A percentile compares a stretch with the other conserved stretches of the same genome.
Evolutionary conservation across 352 stramenopile species (phyloP).

Genomic region (Blastocystis sp.): DNA sequence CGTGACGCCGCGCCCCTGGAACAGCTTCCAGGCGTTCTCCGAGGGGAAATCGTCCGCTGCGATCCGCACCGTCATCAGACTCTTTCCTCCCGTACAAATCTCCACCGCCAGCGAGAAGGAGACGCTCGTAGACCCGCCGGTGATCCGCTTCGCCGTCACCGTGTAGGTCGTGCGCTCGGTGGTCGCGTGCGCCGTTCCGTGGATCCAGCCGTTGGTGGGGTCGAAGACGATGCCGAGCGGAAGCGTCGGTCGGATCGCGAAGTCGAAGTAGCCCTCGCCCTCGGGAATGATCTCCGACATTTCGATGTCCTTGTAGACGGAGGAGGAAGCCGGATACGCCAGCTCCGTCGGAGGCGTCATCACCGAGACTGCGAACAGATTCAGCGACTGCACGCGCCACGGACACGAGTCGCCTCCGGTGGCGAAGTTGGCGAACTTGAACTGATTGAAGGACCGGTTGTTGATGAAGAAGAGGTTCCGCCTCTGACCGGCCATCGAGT

Average conservation of each 20-base stretch:
- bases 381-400: neutral
- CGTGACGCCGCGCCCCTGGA: neutral
- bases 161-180: neutral
- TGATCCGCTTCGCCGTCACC: neutral
- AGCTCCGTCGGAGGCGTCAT: neutral
- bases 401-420: neutral
- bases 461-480: neutral
- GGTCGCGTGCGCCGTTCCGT: neutral
- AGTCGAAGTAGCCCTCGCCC: neutral
- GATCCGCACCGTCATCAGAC: neutral
- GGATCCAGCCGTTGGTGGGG: neutral
- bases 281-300: neutral
- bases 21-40: neutral
- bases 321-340: neutral
- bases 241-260: neutral
- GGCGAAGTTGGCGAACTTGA: neutral
- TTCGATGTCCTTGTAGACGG: slow-evolving; percentile 4
- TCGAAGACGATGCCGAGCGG: neutral
- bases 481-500: neutral
- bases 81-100: neutral
- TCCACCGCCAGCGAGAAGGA: neutral
- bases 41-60: neutral
- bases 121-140: neutral
- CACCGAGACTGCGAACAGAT: neutral
- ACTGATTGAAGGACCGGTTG: neutral